Evolutionary conservation across 345 rosid species (phyloP), one percentile per base, ranked within the genome.

Genomic region (Tarenaya hassleriana): DNA sequence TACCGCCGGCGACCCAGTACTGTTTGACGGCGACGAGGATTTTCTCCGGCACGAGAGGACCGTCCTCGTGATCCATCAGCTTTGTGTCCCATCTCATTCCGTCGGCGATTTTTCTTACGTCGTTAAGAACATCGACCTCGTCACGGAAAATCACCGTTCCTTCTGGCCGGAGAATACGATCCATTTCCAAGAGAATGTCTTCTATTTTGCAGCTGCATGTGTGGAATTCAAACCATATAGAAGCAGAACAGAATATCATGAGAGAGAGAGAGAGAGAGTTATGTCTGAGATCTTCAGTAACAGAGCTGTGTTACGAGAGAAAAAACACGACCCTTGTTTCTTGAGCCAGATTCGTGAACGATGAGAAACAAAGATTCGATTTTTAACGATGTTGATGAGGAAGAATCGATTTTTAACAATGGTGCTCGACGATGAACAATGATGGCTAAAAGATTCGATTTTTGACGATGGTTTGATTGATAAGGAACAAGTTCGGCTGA

Each of bases 61-160:
- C 97, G 15, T 92, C 98, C 74, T 92, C 98, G 1, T 88, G 95
- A 74, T 92, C 98, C 72, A 78, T 61, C 75, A 88, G 46, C 67
- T 81, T 92, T 41, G 85, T 70, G 47, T 92, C 87, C 98, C 98
- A 92, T 63, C 95, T 85, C 88, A 92, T 92, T 62, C 94, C 88
- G 52, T 67, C 53, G 0, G 79, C 71, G 0, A 92, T 81, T 58
- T 74, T 85, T 56, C 77, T 77, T 18, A 88, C 87, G 56, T 81
- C 71, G 69, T 85, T 88, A 56, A 92, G 71, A 33, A 72, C 79
- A 67, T 88, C 88, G 1, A 92, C 97, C 41, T 73, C 88, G 0
- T 92, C 98, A 33, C 97, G 75, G 73, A 88, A 52, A 31, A 92
- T 75, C 47, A 88, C 80, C 20, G 77, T 41, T 24, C 98, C 97